These are phyloP conservation scores for Sarocladium oryzae DNA, from an alignment of 2,329 filamentous ascomycete species.

Conservation along the genomic window DNA sequence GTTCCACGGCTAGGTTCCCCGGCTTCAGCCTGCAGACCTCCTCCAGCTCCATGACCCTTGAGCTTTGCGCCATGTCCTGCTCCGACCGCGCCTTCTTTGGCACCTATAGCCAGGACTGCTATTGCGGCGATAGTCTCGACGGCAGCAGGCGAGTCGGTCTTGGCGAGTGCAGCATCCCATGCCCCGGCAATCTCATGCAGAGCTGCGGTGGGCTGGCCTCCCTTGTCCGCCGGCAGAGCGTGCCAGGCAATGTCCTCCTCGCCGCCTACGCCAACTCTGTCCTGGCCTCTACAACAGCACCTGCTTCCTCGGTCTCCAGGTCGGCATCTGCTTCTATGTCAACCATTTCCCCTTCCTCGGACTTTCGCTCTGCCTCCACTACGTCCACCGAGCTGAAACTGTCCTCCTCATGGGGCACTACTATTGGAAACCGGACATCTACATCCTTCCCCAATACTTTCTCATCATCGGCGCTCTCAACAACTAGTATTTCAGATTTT, in stretches of 20 bases:
- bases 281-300: background rate
- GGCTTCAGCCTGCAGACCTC: background rate
- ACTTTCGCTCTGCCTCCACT: no score
- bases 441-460: no score
- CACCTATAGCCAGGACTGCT: constrained; percentile 14
- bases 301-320: no score
- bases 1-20: background rate
- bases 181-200: constrained; percentile 15
- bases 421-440: no score
- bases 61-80: background rate
- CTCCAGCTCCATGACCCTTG: background rate
- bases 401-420: no score
- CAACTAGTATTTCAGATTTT: no score
- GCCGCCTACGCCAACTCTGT: constrained; percentile 18
- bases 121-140: constrained; percentile 17
- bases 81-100: background rate
- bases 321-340: no score
- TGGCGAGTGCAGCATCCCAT: constrained; percentile 14
- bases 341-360: no score
- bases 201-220: constrained; percentile 2
- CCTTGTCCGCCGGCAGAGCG: constrained; percentile 16
- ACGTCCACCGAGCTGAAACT: no score
- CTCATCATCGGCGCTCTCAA: no score
- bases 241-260: constrained; percentile 17
- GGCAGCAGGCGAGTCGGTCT: constrained; percentile 8